A percentile compares a stretch with the other conserved stretches of the same genome.
These are phyloP conservation scores for Cyberlindnera japonica DNA, from an alignment of 805 yeast species.

Conservation along the genomic window DNA sequence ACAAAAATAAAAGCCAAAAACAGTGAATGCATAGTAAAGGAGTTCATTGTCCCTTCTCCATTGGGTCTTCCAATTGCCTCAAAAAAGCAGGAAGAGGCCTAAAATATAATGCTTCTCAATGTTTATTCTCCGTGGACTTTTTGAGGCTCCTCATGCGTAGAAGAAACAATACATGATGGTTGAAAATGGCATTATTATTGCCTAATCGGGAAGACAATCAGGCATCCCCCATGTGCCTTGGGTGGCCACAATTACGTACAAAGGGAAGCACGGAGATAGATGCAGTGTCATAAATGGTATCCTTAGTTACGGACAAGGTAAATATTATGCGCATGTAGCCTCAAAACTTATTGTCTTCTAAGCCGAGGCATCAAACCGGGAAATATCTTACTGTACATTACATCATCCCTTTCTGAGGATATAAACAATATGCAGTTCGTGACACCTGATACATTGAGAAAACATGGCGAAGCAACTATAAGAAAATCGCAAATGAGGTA, in stretches of 20 bases:
- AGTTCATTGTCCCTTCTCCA: conserved; percentile 5
- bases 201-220: conserved; percentile 20
- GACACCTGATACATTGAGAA: too few relatives aligned
- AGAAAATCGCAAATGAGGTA: too few relatives aligned
- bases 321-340: too few relatives aligned
- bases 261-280: background rate
- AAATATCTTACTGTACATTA: too few relatives aligned
- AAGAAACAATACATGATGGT: background rate
- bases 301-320: too few relatives aligned
- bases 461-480: too few relatives aligned
- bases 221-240: background rate
- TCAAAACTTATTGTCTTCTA: too few relatives aligned
- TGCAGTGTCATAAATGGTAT: too few relatives aligned
- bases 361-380: too few relatives aligned
- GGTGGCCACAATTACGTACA: background rate
- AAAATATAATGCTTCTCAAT: background rate
- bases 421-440: too few relatives aligned
- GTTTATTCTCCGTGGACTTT: background rate
- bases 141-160: conserved; percentile 7
- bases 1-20: background rate
- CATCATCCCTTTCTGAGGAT: too few relatives aligned
- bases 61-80: background rate
- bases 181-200: conserved; percentile 6
- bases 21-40: background rate
- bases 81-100: background rate